Evolutionary conservation across 2,329 filamentous ascomycete species (phyloP).

Genomic region (Neobulgaria alba): DNA sequence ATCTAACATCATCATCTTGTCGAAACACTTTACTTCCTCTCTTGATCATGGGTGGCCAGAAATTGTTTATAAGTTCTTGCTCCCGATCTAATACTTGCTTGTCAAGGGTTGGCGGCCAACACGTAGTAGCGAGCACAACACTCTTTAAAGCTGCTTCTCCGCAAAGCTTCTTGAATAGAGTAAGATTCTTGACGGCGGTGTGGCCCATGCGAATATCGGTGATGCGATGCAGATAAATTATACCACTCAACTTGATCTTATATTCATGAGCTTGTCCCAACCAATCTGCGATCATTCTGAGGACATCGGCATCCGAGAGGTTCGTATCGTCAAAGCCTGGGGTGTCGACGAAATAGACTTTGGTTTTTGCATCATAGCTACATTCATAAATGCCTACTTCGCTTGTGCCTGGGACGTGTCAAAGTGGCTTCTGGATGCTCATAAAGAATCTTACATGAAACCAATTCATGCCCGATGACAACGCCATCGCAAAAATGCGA

Average conservation of each 20-base stretch:
- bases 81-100: neutral
- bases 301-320: neutral
- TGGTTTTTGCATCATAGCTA: neutral
- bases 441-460: neutral
- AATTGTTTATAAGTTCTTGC: neutral
- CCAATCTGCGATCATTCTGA: conserved; percentile 1
- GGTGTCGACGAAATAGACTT: neutral
- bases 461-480: neutral
- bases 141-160: neutral
- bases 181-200: neutral
- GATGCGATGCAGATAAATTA: neutral
- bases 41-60: neutral
- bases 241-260: neutral
- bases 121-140: conserved; percentile 4
- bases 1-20: neutral
- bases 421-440: neutral
- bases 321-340: neutral
- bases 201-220: neutral
- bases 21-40: conserved; percentile 1
- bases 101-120: neutral
- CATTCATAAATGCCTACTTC: neutral
- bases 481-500: conserved; percentile 1
- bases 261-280: neutral
- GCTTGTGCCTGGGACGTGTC: neutral
- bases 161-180: neutral